Conservation (phyloP, 257 asterid species). For the Salvia miltiorrhiza region DNA sequence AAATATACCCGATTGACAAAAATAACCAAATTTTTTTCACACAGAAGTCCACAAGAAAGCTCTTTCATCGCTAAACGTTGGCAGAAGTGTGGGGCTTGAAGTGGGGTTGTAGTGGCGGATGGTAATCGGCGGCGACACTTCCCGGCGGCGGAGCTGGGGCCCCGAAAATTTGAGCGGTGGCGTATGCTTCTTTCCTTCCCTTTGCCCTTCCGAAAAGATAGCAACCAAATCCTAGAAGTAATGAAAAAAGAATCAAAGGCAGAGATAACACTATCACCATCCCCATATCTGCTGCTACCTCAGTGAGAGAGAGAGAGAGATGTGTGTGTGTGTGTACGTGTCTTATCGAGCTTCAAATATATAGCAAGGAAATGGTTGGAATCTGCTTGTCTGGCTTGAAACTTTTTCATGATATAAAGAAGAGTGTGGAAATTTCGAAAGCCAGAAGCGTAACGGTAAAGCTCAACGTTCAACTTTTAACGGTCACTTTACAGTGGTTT, state of each 20-base stretch:
- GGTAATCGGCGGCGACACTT: constrained; percentile 9
- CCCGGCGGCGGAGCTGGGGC: constrained; percentile 79
- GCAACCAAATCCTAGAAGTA: constrained; percentile 80
- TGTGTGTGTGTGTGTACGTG: not conserved
- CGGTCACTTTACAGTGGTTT: constrained; percentile 30
- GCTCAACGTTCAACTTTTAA: constrained; percentile 43
- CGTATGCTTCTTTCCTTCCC: constrained; percentile 66
- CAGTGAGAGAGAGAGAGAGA: not conserved
- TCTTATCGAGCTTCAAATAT: not conserved
- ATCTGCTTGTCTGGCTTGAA: constrained; percentile 7
- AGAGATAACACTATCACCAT: constrained; percentile 80
- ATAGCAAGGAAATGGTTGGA: not conserved
- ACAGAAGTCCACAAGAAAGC: not conserved
- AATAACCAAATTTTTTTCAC: not conserved
- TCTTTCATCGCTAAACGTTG: constrained; percentile 31
- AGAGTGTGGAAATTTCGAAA: not conserved
- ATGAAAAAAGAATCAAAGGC: constrained; percentile 68
- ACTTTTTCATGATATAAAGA: not conserved
- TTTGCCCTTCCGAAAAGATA: constrained; percentile 72
- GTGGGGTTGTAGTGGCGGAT: constrained; percentile 29
- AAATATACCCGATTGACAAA: not conserved
- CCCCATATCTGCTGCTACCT: constrained; percentile 53
- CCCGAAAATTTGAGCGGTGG: constrained; percentile 70
- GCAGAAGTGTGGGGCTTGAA: constrained; percentile 39
- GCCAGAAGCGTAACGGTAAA: constrained; percentile 23